A percentile compares a stretch with the other conserved stretches of the same genome.
phyloP scores from a whole-genome alignment of 148 eudicot genomes.

The Hydrangea macrophylla region DNA sequence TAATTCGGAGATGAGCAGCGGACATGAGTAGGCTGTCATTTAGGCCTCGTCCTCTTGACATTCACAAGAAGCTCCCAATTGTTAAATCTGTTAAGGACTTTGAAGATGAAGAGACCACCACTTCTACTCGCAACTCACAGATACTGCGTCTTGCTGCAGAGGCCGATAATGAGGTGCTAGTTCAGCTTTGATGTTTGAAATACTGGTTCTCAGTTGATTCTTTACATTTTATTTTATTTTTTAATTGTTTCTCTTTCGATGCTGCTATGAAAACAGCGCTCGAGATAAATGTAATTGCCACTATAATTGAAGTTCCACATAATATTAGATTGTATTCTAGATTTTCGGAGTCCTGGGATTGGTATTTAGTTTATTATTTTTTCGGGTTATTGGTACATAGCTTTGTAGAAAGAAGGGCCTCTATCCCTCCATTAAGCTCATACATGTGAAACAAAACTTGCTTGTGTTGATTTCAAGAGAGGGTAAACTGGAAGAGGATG shows the following conservation, averaged over 20 bases:
- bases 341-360: not conserved
- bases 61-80: slow-evolving; percentile 94
- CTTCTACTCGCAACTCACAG: slow-evolving; percentile 75
- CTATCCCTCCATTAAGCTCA: not conserved
- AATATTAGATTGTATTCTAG: not conserved
- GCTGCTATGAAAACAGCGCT: not conserved
- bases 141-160: slow-evolving; percentile 67
- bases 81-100: slow-evolving; percentile 83
- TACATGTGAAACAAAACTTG: not conserved
- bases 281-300: not conserved
- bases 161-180: slow-evolving; percentile 70
- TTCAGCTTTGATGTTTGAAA: slow-evolving; percentile 3
- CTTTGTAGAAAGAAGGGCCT: not conserved
- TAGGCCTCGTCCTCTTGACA: slow-evolving; percentile 94
- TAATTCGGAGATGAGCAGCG: slow-evolving; percentile 27
- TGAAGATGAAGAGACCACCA: slow-evolving; percentile 87
- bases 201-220: not conserved
- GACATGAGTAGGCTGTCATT: slow-evolving; percentile 85
- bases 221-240: slow-evolving; percentile 5
- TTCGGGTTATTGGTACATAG: not conserved
- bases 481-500: too few relatives aligned
- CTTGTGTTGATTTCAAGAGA: too few relatives aligned
- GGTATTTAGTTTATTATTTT: not conserved
- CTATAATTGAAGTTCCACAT: not conserved
- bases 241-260: not conserved